These are phyloP conservation scores for Russula sp. DNA, from an alignment of 768 basidiomycete species.

Conservation along the genomic window DNA sequence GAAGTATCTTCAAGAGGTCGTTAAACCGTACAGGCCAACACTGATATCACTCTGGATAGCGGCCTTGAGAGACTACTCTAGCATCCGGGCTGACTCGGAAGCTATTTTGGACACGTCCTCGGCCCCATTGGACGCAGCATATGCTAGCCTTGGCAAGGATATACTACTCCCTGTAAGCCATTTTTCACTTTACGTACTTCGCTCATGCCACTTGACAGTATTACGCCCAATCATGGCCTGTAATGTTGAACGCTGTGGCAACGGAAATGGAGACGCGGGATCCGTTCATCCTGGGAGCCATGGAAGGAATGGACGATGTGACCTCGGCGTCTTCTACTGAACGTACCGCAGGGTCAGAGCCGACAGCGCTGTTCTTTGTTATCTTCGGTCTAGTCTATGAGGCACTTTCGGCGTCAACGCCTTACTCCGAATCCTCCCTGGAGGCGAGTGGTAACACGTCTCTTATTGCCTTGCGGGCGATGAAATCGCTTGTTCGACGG, in stretches of 20 bases:
- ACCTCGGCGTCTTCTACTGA: slow-evolving; percentile 21
- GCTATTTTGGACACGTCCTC: slow-evolving; percentile 68
- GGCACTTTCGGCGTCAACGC: slow-evolving; percentile 59
- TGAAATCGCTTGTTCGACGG: slow-evolving; percentile 73
- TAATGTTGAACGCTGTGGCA: slow-evolving; percentile 80
- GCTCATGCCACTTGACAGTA: slow-evolving; percentile 46
- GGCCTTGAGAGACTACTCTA: slow-evolving; percentile 85
- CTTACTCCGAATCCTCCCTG: slow-evolving; percentile 43
- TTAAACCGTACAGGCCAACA: slow-evolving; percentile 68
- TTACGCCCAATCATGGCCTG: slow-evolving; percentile 74
- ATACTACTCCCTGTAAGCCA: slow-evolving; percentile 78
- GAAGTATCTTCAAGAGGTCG: slow-evolving; percentile 68
- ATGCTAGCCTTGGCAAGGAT: slow-evolving; percentile 84
- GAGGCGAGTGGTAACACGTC: slow-evolving; percentile 37
- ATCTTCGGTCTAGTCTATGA: slow-evolving; percentile 95
- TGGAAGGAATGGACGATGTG: slow-evolving; percentile 61
- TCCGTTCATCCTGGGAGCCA: slow-evolving; percentile 62
- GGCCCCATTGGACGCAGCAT: slow-evolving; percentile 70
- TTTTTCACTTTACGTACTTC: neutral
- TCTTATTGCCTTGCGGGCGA: slow-evolving; percentile 59
- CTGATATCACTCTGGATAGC: slow-evolving; percentile 85
- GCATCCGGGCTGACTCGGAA: slow-evolving; percentile 84
- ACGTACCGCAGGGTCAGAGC: slow-evolving; percentile 43
- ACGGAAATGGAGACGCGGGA: slow-evolving; percentile 68
- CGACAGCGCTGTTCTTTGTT: slow-evolving; percentile 77